These are phyloP conservation scores for Neurospora sp. DNA, from an alignment of 495 filamentous ascomycete genomes.

Conservation along the genomic window DNA sequence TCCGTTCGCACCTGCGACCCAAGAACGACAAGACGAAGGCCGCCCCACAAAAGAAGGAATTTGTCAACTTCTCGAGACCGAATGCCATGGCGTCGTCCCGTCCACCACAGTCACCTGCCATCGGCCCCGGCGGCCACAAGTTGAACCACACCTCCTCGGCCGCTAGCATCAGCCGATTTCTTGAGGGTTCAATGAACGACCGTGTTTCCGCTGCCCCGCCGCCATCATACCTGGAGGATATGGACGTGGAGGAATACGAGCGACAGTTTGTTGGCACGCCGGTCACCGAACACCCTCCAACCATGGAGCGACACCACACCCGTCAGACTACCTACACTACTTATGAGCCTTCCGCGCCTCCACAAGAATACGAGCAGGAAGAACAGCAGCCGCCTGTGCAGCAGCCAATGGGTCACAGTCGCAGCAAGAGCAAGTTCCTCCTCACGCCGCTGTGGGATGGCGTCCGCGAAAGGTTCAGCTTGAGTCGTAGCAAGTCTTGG, in stretches of 20 bases:
- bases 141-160: background rate
- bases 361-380: background rate
- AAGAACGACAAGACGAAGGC: background rate
- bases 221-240: constrained; percentile 46
- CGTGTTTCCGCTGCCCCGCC: constrained; percentile 60
- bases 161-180: constrained; percentile 36
- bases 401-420: background rate
- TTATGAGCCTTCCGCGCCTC: background rate
- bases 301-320: background rate
- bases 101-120: background rate
- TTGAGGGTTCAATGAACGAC: constrained; percentile 72
- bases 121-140: background rate
- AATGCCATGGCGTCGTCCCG: background rate
- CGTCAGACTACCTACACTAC: background rate
- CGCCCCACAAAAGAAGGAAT: background rate
- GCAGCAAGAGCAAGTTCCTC: constrained; percentile 13
- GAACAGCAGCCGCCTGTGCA: background rate
- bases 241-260: constrained; percentile 28
- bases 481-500: constrained; percentile 16
- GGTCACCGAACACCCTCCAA: background rate
- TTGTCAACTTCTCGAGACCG: background rate
- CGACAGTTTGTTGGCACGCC: constrained; percentile 22
- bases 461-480: constrained; percentile 17
- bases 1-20: background rate
- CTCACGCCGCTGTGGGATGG: constrained; percentile 26